Percentiles rank a stretch among this genome's conserved stretches.
These are phyloP conservation scores for Ballota nigra DNA, from an alignment of 257 asterid species.

Conservation along the genomic window DNA sequence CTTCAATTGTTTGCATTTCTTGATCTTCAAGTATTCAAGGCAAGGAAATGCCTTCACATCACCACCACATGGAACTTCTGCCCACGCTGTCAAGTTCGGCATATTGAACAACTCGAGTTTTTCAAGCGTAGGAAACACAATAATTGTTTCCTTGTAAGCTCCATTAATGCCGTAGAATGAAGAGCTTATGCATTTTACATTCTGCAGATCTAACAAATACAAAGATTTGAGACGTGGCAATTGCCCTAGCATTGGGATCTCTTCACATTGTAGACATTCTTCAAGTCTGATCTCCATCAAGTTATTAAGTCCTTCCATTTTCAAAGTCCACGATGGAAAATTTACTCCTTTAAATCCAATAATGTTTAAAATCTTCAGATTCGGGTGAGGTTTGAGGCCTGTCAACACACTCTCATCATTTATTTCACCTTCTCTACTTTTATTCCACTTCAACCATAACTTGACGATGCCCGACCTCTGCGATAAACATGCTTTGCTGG, in stretches of 20 bases:
- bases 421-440: neutral
- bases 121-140: neutral
- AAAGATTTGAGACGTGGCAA: neutral
- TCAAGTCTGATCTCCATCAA: neutral
- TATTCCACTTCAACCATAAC: neutral
- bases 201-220: neutral
- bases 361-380: neutral
- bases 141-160: neutral
- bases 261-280: neutral
- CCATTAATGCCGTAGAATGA: neutral
- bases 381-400: constrained; percentile 9
- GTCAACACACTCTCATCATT: constrained; percentile 3
- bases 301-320: neutral
- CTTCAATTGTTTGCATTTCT: neutral
- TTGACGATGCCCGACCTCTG: neutral
- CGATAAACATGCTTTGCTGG: neutral
- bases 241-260: neutral
- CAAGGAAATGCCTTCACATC: neutral
- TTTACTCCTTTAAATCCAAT: neutral
- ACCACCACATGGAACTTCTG: neutral
- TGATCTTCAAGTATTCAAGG: neutral
- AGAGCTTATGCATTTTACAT: neutral
- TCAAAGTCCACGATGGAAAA: neutral
- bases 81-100: neutral
- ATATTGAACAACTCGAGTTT: neutral